Conservation (phyloP, 371 early-diverging fungal species). For the Sporodiniella umbellata region DNA sequence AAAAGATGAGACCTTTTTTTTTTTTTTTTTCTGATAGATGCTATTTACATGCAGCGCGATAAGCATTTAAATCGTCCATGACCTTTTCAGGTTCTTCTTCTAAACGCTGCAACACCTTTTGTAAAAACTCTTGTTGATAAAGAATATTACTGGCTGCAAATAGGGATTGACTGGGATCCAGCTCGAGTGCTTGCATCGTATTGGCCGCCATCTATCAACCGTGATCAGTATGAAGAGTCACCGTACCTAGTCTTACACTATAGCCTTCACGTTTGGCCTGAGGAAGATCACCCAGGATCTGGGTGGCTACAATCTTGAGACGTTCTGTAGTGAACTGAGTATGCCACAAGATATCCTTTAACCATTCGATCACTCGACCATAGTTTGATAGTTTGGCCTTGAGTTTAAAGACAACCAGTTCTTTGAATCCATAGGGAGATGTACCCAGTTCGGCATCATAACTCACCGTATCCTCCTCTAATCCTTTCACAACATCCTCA, state of each 20-base stretch:
- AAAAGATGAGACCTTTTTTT: neutral
- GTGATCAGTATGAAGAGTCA: neutral
- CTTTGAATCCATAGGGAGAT: slow-evolving; percentile 39
- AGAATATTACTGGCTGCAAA: slow-evolving; percentile 47
- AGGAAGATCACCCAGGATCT: slow-evolving; percentile 63
- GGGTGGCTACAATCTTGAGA: slow-evolving; percentile 57
- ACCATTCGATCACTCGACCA: slow-evolving; percentile 54
- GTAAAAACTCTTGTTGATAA: slow-evolving; percentile 53
- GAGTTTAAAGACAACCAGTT: slow-evolving; percentile 47
- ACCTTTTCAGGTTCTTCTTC: slow-evolving; percentile 49
- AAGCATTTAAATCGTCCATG: slow-evolving; percentile 47
- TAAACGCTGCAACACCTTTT: slow-evolving; percentile 47
- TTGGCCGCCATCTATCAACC: slow-evolving; percentile 48
- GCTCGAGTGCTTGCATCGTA: slow-evolving; percentile 47
- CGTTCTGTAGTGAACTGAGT: slow-evolving; percentile 59
- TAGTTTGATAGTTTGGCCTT: slow-evolving; percentile 55
- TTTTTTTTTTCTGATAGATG: too few relatives aligned
- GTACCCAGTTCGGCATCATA: slow-evolving; percentile 52
- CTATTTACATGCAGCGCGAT: slow-evolving; percentile 53
- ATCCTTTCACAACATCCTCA: slow-evolving; percentile 58
- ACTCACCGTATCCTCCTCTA: slow-evolving; percentile 58
- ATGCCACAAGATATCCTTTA: slow-evolving; percentile 61
- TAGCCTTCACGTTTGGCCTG: slow-evolving; percentile 60
- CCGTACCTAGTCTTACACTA: slow-evolving; percentile 31
- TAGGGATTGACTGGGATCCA: slow-evolving; percentile 51